A percentile compares a stretch with the other conserved stretches of the same genome.
Conservation (phyloP, 371 early-diverging fungal genomes). For the Actinomortierella wolfii region DNA sequence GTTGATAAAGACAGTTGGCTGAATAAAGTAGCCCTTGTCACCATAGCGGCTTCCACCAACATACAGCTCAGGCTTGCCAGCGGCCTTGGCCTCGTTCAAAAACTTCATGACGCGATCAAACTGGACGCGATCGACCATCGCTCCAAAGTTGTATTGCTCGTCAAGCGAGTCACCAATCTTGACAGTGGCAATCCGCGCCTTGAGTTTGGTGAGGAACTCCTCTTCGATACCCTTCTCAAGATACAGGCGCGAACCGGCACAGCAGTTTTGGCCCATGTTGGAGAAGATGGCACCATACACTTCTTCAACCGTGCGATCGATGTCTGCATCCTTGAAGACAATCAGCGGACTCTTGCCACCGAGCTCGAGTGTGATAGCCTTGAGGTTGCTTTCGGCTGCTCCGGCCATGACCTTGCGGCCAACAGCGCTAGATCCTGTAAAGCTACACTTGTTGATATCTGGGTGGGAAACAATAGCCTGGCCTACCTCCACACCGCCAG, state of each 20-base stretch:
- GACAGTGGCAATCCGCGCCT: constrained; percentile 58
- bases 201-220: constrained; percentile 68
- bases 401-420: constrained; percentile 75
- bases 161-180: constrained; percentile 69
- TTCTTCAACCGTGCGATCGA: constrained; percentile 76
- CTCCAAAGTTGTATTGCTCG: constrained; percentile 67
- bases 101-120: constrained; percentile 74
- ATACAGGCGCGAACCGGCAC: constrained; percentile 84
- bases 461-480: constrained; percentile 55
- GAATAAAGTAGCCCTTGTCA: constrained; percentile 75
- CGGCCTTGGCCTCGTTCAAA: constrained; percentile 48
- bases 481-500: constrained; percentile 65
- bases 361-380: constrained; percentile 82
- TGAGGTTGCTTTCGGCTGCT: constrained; percentile 71
- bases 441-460: constrained; percentile 64
- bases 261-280: constrained; percentile 90
- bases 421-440: constrained; percentile 77
- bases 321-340: constrained; percentile 84
- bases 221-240: constrained; percentile 83
- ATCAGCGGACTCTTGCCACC: constrained; percentile 93
- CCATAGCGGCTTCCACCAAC: constrained; percentile 75
- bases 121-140: constrained; percentile 77
- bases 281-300: constrained; percentile 74
- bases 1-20: constrained; percentile 79
- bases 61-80: constrained; percentile 49